Evolutionary conservation across 306 rosid species (phyloP).

Genomic region (Arachis stenosperma): DNA sequence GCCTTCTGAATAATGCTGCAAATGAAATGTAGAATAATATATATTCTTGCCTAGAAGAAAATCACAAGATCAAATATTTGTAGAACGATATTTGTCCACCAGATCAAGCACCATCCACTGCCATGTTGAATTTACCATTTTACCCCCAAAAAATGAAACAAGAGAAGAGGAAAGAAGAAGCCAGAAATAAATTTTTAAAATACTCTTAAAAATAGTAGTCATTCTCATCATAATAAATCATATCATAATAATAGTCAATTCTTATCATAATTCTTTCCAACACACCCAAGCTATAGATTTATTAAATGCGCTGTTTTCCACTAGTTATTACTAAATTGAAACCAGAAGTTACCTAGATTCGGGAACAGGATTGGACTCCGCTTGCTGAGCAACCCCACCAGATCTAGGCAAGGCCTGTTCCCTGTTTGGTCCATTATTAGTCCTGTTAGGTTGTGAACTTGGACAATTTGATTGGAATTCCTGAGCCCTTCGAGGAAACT

Average conservation of each 20-base stretch:
- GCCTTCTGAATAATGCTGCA: constrained; percentile 90
- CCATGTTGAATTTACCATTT: constrained; percentile 7
- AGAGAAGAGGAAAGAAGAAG: not conserved
- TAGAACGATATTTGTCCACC: constrained; percentile 21
- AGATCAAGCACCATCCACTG: constrained; percentile 10
- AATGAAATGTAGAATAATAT: constrained; percentile 39
- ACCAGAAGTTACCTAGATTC: constrained; percentile 75
- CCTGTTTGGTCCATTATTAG: constrained; percentile 47
- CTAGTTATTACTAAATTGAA: constrained; percentile 25
- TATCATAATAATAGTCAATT: not conserved
- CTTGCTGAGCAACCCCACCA: constrained; percentile 53
- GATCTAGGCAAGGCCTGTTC: constrained; percentile 56
- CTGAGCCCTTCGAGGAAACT: constrained; percentile 73
- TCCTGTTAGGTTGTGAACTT: constrained; percentile 54
- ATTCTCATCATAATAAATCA: not conserved
- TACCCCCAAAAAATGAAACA: not conserved
- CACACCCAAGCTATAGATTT: not conserved
- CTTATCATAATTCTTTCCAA: constrained; percentile 1
- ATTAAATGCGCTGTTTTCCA: constrained; percentile 19
- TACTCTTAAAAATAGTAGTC: not conserved
- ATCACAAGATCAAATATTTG: constrained; percentile 9
- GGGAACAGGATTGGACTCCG: constrained; percentile 62
- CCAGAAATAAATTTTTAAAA: constrained; percentile 17
- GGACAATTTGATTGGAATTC: constrained; percentile 55
- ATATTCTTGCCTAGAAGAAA: constrained; percentile 5